Base-by-base conservation (phyloP, 2,329 filamentous ascomycete species). In the Aspergillus pseudoglaucus region DNA sequence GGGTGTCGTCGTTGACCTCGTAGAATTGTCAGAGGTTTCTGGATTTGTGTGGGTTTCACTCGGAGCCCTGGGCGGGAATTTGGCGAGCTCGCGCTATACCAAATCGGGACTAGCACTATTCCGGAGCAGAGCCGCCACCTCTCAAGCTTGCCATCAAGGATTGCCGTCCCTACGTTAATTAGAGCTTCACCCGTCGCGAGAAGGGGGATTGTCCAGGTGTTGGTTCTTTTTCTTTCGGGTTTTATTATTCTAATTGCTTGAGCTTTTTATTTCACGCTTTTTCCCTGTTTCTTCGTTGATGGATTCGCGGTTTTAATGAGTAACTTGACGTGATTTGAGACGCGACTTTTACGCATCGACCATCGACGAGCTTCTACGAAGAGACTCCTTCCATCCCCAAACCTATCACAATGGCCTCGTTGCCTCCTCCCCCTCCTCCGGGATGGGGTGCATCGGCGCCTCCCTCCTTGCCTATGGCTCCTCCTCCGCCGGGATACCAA, bases 401-500 rank as follows among this genome's bases (percentile, higher is more conserved):
- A 55, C 52, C 33, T 51, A 55, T 59, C 59, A 71, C 48, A 51
- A 83, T 83, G 82, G 75, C 77, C 61, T 81, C 73, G 59, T 69
- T 81, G 59, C 81, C 82, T 57, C 78, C 77, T 61, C 84, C 84
- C 27, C 84, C 83, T 41, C 83, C 84, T n/a, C 82, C 82, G 53
- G 81, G 82, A 68, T 84, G 81, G 80, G 74, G 74, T 54, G 74
- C 75, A 51, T 67, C 70, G 53, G 72, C 73, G 55, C 73, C 76
- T 58, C 75, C 75, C 45, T 73, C 75, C 6, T 73, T 78, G 61
- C 72, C 75, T 53, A 60, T 76, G 62, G 75, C 87, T 46, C 90
- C 90, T 53, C 89, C 90, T 46, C 90, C 90, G 20, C 90, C 90
- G 22, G 89, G 89, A 37, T 94, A 90, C 68, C 83, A 83, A 54